These are phyloP conservation scores for Aureobasidium sp. DNA, from an alignment of 2,329 filamentous ascomycete genomes.

Conservation along the genomic window DNA sequence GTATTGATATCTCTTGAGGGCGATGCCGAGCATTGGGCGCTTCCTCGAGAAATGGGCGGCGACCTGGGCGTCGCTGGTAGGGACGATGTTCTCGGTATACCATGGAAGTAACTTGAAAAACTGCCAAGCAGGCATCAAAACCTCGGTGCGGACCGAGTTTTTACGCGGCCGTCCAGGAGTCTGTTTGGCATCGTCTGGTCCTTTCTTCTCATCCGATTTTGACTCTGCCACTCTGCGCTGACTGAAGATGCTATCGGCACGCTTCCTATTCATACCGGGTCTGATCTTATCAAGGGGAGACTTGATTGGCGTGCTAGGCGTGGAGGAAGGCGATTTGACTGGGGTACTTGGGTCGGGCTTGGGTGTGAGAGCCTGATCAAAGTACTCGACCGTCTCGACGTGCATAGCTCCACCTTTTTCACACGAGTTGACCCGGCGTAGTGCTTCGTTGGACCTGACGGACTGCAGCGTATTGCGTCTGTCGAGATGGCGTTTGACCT, in stretches of 20 bases:
- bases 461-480: constrained; percentile 52
- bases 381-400: constrained; percentile 39
- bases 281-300: constrained; percentile 27
- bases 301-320: constrained; percentile 23
- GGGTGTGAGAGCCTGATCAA: constrained; percentile 20
- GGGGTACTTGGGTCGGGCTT: neutral
- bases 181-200: constrained; percentile 30
- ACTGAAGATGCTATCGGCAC: constrained; percentile 45
- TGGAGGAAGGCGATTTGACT: constrained; percentile 12
- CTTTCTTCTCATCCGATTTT: constrained; percentile 36
- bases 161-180: constrained; percentile 18
- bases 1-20: constrained; percentile 83
- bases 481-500: constrained; percentile 68
- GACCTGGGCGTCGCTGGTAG: constrained; percentile 67
- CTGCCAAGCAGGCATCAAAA: constrained; percentile 94
- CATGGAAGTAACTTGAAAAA: constrained; percentile 93
- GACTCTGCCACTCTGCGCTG: constrained; percentile 33
- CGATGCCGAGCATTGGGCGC: constrained; percentile 83
- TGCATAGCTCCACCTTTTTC: constrained; percentile 35
- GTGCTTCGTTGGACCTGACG: constrained; percentile 29
- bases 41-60: constrained; percentile 78
- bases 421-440: constrained; percentile 19
- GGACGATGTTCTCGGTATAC: constrained; percentile 62
- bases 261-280: constrained; percentile 32
- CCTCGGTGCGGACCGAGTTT: constrained; percentile 56